phyloP scores from a whole-genome alignment of 2,329 filamentous ascomycete species.

The Fusarium paranaense region DNA sequence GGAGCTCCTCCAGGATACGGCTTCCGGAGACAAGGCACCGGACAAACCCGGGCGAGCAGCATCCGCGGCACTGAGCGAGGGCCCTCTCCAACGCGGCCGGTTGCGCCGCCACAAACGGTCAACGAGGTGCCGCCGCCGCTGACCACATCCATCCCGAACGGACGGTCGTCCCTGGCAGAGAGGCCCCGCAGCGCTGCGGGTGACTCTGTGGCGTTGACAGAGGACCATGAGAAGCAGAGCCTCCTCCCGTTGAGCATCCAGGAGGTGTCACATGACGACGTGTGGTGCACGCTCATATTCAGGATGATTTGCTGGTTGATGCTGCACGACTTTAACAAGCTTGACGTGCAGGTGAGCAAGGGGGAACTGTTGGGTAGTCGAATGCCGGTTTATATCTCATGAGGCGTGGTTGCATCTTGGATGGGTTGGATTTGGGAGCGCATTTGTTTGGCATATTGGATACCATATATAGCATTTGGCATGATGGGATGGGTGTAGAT shows the following conservation, averaged over 20 bases:
- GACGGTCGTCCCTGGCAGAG: constrained; percentile 10
- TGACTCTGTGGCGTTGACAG: constrained; percentile 15
- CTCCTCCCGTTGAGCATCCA: constrained; percentile 36
- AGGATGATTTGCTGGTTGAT: constrained; percentile 70
- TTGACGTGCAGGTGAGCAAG: constrained; percentile 64
- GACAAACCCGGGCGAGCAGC: constrained; percentile 41
- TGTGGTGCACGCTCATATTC: constrained; percentile 68
- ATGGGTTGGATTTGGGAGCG: neutral
- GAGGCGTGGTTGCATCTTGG: constrained; percentile 7
- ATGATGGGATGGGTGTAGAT: constrained; percentile 11
- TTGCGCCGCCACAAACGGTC: constrained; percentile 18
- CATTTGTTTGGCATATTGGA: constrained; percentile 5
- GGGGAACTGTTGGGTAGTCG: constrained; percentile 66
- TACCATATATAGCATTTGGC: constrained; percentile 13
- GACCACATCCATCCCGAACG: constrained; percentile 10
- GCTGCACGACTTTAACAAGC: constrained; percentile 67
- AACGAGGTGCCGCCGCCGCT: constrained; percentile 21
- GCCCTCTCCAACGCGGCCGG: constrained; percentile 16
- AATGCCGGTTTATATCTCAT: constrained; percentile 66
- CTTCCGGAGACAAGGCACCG: constrained; percentile 37
- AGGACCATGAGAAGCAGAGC: constrained; percentile 17
- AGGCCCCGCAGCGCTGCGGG: constrained; percentile 28
- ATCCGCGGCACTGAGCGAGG: constrained; percentile 24
- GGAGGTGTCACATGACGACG: constrained; percentile 51
- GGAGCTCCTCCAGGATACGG: constrained; percentile 36